Conservation (phyloP, 192 early-diverging fungal genomes). For the Coemansia sp. region DNA sequence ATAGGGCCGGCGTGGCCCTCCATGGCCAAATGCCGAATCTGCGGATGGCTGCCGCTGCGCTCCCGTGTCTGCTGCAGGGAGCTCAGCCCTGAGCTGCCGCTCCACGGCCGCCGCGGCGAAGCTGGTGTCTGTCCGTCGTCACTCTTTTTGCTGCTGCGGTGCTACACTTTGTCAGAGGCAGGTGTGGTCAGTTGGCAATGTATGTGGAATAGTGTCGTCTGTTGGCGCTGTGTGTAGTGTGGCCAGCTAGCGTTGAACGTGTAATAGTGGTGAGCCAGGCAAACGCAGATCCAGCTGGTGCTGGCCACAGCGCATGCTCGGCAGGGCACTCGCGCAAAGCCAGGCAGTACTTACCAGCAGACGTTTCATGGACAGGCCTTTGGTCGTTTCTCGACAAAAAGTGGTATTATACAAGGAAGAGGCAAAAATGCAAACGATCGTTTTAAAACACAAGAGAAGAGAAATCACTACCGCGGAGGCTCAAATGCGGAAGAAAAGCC, state of each 20-base stretch:
- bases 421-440: slow-evolving; percentile 2
- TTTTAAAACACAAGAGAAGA: slow-evolving; percentile 10
- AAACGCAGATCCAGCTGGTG: no score
- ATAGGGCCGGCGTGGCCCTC: slow-evolving; percentile 49
- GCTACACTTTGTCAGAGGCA: slow-evolving; percentile 17
- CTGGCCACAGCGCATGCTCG: no score
- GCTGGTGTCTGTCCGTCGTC: slow-evolving; percentile 29
- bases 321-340: no score
- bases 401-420: neutral
- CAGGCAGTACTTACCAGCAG: slow-evolving; percentile 20
- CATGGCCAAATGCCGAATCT: slow-evolving; percentile 53
- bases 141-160: slow-evolving; percentile 28
- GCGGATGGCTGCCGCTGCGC: slow-evolving; percentile 49
- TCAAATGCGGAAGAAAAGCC: neutral
- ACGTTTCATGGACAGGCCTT: slow-evolving; percentile 18
- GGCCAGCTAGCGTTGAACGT: no score
- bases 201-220: no score
- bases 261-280: no score
- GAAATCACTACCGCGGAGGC: neutral
- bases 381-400: neutral
- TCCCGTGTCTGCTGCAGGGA: slow-evolving; percentile 31
- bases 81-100: slow-evolving; percentile 18
- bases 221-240: no score
- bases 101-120: slow-evolving; percentile 33
- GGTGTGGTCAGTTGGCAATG: neutral